Conservation (phyloP, 495 filamentous ascomycete genomes). For the Bryoglossum gracile region DNA sequence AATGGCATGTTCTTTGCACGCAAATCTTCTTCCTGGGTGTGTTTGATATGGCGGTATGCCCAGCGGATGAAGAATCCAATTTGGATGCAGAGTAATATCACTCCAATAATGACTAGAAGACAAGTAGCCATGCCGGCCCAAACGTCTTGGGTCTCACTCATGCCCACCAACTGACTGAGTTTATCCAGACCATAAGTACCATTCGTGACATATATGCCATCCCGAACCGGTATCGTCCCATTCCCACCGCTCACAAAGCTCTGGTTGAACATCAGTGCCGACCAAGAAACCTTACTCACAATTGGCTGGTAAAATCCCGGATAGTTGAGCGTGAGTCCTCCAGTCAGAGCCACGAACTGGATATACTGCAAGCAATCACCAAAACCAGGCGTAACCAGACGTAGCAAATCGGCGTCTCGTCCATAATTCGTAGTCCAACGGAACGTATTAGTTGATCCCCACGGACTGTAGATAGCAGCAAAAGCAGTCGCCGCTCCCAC, state of each 20-base stretch:
- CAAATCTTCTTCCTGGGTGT: constrained; percentile 77
- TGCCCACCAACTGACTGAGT: constrained; percentile 77
- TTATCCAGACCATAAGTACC: constrained; percentile 71
- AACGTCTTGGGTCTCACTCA: constrained; percentile 67
- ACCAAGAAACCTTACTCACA: constrained; percentile 81
- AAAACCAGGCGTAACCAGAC: constrained; percentile 92
- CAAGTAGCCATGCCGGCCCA: constrained; percentile 91
- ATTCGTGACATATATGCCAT: constrained; percentile 74
- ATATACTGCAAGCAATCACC: constrained; percentile 97
- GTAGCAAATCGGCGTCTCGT: constrained; percentile 83
- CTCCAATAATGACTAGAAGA: constrained; percentile 65
- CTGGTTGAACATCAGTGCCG: constrained; percentile 83
- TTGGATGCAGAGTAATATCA: constrained; percentile 65
- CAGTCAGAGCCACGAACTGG: constrained; percentile 85
- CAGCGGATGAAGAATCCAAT: constrained; percentile 67
- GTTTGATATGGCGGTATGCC: constrained; percentile 59
- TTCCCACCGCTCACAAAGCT: constrained; percentile 68
- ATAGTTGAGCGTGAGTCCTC: constrained; percentile 77
- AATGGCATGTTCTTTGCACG: constrained; percentile 92
- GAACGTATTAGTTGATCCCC: constrained; percentile 85
- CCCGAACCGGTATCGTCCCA: constrained; percentile 56
- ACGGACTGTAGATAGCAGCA: constrained; percentile 84
- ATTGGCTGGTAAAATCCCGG: constrained; percentile 93
- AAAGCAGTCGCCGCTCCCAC: constrained; percentile 75
- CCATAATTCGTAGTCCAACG: constrained; percentile 95